Evolutionary conservation across 2,329 filamentous ascomycete species (phyloP), one percentile per base, ranked within the genome.

Genomic region (Aspergillus hiratsukae): DNA sequence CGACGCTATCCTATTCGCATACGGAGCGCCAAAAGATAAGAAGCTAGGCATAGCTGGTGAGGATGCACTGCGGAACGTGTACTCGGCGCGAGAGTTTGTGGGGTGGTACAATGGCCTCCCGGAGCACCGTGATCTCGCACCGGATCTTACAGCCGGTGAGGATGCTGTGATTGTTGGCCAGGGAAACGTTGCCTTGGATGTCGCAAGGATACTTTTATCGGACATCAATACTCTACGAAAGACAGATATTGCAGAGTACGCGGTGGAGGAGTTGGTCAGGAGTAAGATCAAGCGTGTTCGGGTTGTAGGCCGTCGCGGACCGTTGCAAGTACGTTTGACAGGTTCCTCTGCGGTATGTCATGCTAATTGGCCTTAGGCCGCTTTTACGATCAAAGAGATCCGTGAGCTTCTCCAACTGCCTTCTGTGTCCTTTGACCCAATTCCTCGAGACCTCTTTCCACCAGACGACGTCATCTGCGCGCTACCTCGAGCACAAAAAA

Each of bases 61-160:
- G 58, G 61, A 69, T 68, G 81, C 87, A 3, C 72, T 75, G 5
- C 76, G 94, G 6, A 78, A 81, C 27, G 90, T 97, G 19, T 88
- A 91, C 70, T 96, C 92, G 7, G 94, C 94, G 2, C 85, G 94
- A 28, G 88, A 91, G 41, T 97, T 97, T 71, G 94, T 99, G 1
- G 94, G 92, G 19, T 99, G 94, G 94, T 99, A 99, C 74, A 99
- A 99, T 72, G 94, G 94, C 2, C 81, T 96, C 2, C 94, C 94
- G 0, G 89, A 95, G 64, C 89, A 89, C 69, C 83, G 87, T 21
- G 74, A 82, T 64, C 76, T 96, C 7, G 78, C 82, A n/a, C 89
- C 91, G 0, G 83, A 91, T 67, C 80, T 97, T 27, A 83, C 85
- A 0, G 78, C 80, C 9, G 89, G 88, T 0, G 90, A 96, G 51